Percentiles rank a stretch among this genome's conserved stretches.
phyloP scores from a whole-genome alignment of 805 yeast species.

The Saccharomycopsis sp. region DNA sequence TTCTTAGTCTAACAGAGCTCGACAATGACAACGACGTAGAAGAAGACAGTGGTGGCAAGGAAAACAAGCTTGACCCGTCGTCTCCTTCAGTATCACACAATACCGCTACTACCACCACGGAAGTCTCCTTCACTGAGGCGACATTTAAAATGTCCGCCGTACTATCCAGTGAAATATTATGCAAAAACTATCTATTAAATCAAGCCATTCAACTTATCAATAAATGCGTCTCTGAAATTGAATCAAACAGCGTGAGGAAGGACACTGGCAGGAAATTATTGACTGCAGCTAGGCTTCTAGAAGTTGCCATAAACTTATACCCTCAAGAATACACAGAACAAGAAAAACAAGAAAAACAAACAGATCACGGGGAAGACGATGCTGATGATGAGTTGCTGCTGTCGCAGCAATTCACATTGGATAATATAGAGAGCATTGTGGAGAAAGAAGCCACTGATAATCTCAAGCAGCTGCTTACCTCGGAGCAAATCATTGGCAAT shows the following conservation, averaged over 20 bases:
- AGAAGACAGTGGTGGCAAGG: background rate
- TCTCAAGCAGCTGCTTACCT: background rate
- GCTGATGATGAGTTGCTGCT: no score
- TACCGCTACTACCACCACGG: background rate
- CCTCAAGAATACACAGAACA: background rate
- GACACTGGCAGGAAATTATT: slow-evolving; percentile 5
- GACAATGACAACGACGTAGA: background rate
- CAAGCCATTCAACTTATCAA: slow-evolving; percentile 1
- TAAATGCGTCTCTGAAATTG: background rate
- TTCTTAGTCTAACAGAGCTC: no score
- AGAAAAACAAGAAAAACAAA: background rate
- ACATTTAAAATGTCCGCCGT: background rate
- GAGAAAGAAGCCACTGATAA: background rate
- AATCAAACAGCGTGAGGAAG: slow-evolving; percentile 4
- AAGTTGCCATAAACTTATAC: slow-evolving; percentile 9
- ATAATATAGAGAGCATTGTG: slow-evolving; percentile 8
- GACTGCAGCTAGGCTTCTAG: slow-evolving; percentile 7
- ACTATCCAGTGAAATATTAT: slow-evolving; percentile 5
- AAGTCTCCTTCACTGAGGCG: background rate
- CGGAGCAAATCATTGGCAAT: slow-evolving; percentile 3
- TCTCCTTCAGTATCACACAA: background rate
- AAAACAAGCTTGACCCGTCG: background rate
- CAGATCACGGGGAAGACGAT: background rate
- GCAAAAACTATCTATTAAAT: slow-evolving; percentile 11
- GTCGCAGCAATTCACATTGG: no score